Conservation (phyloP, 2,329 filamentous ascomycete species). For the Aspergillus niger region DNA sequence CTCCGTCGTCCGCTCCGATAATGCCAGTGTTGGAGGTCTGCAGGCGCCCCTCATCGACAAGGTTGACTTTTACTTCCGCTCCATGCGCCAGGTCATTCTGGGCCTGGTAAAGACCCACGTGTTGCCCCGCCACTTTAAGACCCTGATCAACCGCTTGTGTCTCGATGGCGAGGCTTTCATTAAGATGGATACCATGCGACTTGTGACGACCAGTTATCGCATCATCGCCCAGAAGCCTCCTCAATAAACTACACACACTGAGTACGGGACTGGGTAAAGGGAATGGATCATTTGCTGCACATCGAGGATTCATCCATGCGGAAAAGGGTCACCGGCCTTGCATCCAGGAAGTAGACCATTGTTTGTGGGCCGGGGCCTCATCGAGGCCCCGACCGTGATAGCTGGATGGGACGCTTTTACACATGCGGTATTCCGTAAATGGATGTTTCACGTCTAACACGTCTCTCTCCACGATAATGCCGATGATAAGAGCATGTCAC, state of each 20-base stretch:
- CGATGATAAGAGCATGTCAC: neutral
- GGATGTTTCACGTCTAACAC: too few species aligned
- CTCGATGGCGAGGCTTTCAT: constrained; percentile 58
- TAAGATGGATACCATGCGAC: constrained; percentile 57
- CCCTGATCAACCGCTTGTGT: constrained; percentile 56
- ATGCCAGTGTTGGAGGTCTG: constrained; percentile 54
- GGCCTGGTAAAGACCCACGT: constrained; percentile 51
- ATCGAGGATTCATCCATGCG: neutral
- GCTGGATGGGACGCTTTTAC: neutral
- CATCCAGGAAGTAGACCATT: neutral
- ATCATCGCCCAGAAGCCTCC: constrained; percentile 54
- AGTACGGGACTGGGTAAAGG: constrained; percentile 4
- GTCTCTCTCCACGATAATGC: neutral
- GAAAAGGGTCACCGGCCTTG: neutral
- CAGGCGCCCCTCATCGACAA: constrained; percentile 58
- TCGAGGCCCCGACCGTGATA: neutral
- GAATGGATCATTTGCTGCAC: neutral
- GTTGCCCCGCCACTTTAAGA: constrained; percentile 56
- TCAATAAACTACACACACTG: constrained; percentile 10
- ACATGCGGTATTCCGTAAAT: too few species aligned
- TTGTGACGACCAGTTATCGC: constrained; percentile 56
- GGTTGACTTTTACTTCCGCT: constrained; percentile 58
- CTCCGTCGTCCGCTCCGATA: constrained; percentile 51
- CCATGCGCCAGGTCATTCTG: constrained; percentile 52
- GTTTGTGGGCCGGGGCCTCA: neutral